Base-by-base conservation (phyloP, 345 rosid genomes). In the Zanthoxylum bungeanum region DNA sequence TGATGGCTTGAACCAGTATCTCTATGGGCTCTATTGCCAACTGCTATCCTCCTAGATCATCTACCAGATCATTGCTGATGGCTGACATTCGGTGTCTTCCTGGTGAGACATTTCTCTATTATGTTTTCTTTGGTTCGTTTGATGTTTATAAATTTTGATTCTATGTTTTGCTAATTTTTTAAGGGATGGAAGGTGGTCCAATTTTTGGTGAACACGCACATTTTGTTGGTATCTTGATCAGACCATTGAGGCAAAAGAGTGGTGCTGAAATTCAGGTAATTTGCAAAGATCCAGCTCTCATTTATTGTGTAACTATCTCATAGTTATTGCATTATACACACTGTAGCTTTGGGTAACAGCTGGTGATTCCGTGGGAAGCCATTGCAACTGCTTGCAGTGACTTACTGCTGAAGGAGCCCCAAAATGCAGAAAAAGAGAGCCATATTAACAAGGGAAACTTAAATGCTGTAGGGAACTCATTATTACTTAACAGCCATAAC, bases 311-410 rank as follows among this genome's bases (percentile, higher is more conserved):
- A 77, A 76, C 66, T 79, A 66, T 77, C 68, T 80, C 69, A 22
- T 73, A 42, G 80, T 83, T 83, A 72, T 80, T 81, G 76, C 82
- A 81, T 86, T 79, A 90, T 83, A 77, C 82, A 87, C 84, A 83
- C 71, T 86, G 80, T 95, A 87, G 97, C 85, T 81, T 95, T 90
- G 83, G 97, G 83, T 91, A 82, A 87, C 97, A 89, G 99, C 93
- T 91, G 81, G 88, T 95, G 96, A 92, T 95, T 82, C 98, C 98
- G 3, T 95, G 98, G 98, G 94, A 86, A 79, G 97, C 97, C 87
- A 85, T 95, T 82, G 86, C 92, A 82, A 76, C 87, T 84, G 91
- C 96, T 85, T 89, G 90, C 79, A 78, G 85, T 75, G 85, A 85
- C 85, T 84, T 89, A 75, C 91, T 92, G 83, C 85, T 79, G 81